These are phyloP conservation scores for Fraxinus ornus DNA, from an alignment of 305 asterid genomes.

Conservation along the genomic window DNA sequence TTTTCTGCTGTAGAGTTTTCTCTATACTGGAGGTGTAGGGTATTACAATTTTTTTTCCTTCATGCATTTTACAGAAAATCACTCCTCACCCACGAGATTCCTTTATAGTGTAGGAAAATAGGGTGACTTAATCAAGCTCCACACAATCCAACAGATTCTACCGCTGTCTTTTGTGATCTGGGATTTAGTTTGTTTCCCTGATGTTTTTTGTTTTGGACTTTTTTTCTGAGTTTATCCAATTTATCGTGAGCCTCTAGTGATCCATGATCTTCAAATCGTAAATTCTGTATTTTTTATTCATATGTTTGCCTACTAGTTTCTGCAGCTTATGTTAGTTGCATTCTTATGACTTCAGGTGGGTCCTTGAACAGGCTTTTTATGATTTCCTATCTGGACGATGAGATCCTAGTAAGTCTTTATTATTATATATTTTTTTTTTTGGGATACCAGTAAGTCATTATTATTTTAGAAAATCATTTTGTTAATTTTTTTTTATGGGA, in stretches of 20 bases:
- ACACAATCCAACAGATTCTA: not conserved
- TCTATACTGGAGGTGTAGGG: not conserved
- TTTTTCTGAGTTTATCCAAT: no score
- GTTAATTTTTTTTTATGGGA: not conserved
- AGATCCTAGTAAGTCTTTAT: constrained; percentile 57
- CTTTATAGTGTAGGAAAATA: not conserved
- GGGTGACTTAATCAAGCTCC: not conserved
- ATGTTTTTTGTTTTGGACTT: not conserved
- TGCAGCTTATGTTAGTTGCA: not conserved
- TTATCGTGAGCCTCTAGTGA: not conserved
- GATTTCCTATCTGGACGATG: constrained; percentile 84
- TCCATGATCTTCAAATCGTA: not conserved
- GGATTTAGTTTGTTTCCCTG: not conserved
- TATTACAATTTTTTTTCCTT: not conserved
- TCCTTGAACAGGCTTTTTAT: constrained; percentile 54
- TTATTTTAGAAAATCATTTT: not conserved
- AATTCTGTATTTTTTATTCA: not conserved
- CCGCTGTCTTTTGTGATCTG: not conserved
- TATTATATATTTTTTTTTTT: no score
- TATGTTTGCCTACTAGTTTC: not conserved
- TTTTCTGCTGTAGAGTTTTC: not conserved
- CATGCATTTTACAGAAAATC: not conserved
- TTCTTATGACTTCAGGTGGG: constrained; percentile 48
- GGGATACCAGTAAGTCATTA: constrained; percentile 59
- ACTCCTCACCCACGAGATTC: not conserved